A percentile compares a stretch with the other conserved stretches of the same genome.
These are phyloP conservation scores for Draba incana DNA, from an alignment of 345 rosid genomes.

Conservation along the genomic window DNA sequence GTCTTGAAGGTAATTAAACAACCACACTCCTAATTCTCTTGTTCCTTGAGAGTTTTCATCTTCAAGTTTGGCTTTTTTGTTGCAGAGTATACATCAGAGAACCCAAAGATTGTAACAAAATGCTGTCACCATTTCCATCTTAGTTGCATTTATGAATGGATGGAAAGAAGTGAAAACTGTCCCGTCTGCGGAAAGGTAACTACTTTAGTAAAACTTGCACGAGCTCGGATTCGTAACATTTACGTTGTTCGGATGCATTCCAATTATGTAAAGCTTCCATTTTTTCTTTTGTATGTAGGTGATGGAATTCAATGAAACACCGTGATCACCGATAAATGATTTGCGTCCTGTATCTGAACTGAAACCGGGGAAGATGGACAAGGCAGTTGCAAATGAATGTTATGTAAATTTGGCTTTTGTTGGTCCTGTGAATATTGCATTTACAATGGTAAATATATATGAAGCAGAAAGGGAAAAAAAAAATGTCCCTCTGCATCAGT, in stretches of 20 bases:
- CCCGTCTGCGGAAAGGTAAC: slow-evolving; percentile 98
- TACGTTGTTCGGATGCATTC: not conserved
- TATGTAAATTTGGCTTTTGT: slow-evolving; percentile 34
- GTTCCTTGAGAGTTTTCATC: not conserved
- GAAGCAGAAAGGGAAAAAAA: slow-evolving; percentile 33
- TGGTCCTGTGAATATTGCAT: slow-evolving; percentile 40
- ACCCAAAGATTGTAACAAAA: slow-evolving; percentile 88
- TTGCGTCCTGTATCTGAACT: slow-evolving; percentile 21
- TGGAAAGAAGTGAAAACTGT: slow-evolving; percentile 98
- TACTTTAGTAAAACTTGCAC: too few species aligned
- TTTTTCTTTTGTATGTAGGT: slow-evolving; percentile 31
- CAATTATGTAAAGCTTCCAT: not conserved
- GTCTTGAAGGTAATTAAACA: slow-evolving; percentile 76
- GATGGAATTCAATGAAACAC: slow-evolving; percentile 46
- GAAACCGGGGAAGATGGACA: slow-evolving; percentile 38
- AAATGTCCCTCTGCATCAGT: slow-evolving; percentile 36
- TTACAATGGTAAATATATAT: slow-evolving; percentile 40
- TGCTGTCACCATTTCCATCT: slow-evolving; percentile 98
- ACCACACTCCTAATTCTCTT: not conserved
- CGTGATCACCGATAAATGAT: slow-evolving; percentile 26
- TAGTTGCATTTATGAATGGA: slow-evolving; percentile 99
- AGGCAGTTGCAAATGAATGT: slow-evolving; percentile 22
- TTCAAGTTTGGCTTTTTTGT: not conserved
- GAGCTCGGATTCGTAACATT: not conserved
- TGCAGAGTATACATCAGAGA: slow-evolving; percentile 93